Evolutionary conservation across 179 eudicot genomes (phyloP).

Genomic region (Camellia oleifera): DNA sequence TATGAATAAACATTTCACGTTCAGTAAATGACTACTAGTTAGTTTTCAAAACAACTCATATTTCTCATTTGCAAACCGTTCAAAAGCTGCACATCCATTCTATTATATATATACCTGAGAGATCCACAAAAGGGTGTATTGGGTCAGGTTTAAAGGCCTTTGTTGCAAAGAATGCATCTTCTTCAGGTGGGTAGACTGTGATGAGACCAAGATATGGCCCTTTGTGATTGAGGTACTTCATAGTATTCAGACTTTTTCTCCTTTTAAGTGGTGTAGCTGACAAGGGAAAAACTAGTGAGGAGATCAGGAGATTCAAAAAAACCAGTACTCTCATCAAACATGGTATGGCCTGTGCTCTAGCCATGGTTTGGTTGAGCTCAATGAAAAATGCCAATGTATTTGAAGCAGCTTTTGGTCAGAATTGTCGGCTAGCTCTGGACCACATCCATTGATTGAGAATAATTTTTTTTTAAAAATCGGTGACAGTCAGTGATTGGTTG

Average conservation of each 20-base stretch:
- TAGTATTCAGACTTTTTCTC: not conserved
- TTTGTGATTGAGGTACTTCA: not conserved
- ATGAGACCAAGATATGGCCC: constrained; percentile 9
- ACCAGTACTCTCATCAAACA: not conserved
- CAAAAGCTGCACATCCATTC: too few relatives aligned
- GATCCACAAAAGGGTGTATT: constrained; percentile 7
- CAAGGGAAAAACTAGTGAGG: not conserved
- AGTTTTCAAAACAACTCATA: too few relatives aligned
- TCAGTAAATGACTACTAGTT: too few relatives aligned
- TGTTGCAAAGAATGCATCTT: constrained; percentile 7
- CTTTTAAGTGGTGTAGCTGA: constrained; percentile 4
- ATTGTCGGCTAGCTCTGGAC: not conserved
- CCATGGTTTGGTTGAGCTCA: not conserved
- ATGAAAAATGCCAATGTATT: not conserved
- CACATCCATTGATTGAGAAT: too few relatives aligned
- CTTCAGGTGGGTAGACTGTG: constrained; percentile 6
- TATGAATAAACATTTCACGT: too few relatives aligned
- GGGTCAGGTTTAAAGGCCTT: not conserved
- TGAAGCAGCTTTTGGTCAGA: not conserved
- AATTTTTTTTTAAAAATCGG: too few relatives aligned
- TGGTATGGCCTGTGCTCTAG: not conserved
- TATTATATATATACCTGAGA: not conserved
- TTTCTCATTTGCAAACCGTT: too few relatives aligned
- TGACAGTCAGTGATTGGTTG: too few relatives aligned
- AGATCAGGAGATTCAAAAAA: not conserved